Conservation (phyloP, 148 eudicot species). For the Silene latifolia region DNA sequence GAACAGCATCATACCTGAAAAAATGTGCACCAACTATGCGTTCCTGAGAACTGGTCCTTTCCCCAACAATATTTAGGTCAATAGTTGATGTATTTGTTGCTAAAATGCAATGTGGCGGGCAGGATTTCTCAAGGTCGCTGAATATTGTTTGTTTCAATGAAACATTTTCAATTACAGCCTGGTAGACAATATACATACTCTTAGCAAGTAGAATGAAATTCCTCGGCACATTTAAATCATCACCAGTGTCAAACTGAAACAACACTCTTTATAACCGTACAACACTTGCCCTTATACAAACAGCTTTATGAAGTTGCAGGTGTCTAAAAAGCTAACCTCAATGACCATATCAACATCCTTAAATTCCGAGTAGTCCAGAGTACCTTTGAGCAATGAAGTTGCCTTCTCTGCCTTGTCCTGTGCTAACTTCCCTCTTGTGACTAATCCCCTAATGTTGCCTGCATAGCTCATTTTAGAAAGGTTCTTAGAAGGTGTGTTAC, state of each 20-base stretch:
- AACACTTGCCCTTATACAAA: neutral
- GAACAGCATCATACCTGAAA: conserved; percentile 60
- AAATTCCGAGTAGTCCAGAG: conserved; percentile 78
- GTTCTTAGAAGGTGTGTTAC: neutral
- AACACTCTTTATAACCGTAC: neutral
- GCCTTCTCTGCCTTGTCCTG: conserved; percentile 77
- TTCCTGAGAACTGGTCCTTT: conserved; percentile 68
- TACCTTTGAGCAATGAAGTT: conserved; percentile 75
- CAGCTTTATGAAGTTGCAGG: neutral
- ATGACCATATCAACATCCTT: conserved; percentile 89
- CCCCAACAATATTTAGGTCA: conserved; percentile 76
- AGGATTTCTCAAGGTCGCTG: conserved; percentile 78
- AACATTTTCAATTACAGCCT: conserved; percentile 88
- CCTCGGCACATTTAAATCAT: neutral
- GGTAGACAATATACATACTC: conserved; percentile 30
- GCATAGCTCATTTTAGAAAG: conserved; percentile 28
- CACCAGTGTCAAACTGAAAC: neutral
- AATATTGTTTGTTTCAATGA: conserved; percentile 77
- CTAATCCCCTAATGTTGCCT: conserved; percentile 72
- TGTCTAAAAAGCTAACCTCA: conserved; percentile 47
- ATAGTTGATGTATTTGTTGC: conserved; percentile 93
- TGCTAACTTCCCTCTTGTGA: conserved; percentile 63
- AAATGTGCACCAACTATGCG: conserved; percentile 94
- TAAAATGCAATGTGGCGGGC: conserved; percentile 94
- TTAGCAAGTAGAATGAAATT: conserved; percentile 6